Evolutionary conservation across 805 yeast species (phyloP).

Genomic region (Candida adriatica): DNA sequence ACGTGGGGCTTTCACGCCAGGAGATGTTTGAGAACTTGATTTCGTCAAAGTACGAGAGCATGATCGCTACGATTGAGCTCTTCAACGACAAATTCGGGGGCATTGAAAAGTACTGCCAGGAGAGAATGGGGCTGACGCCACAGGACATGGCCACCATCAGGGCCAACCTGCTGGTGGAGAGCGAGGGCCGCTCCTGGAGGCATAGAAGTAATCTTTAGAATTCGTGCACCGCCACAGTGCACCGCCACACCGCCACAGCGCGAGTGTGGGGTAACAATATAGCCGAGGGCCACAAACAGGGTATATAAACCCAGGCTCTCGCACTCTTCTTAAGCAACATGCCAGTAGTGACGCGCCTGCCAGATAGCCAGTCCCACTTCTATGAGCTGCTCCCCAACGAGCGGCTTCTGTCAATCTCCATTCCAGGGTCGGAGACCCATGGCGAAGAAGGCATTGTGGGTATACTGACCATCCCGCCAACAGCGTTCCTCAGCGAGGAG

Average conservation of each 20-base stretch:
- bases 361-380: not conserved
- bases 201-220: too few species aligned
- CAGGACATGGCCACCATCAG: slow-evolving; percentile 36
- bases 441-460: slow-evolving; percentile 29
- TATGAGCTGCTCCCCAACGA: slow-evolving; percentile 20
- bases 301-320: too few species aligned
- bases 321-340: too few species aligned
- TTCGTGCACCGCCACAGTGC: too few species aligned
- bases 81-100: slow-evolving; percentile 50
- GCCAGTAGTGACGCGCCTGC: not conserved
- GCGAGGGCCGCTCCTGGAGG: too few species aligned
- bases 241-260: too few species aligned
- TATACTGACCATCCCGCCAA: slow-evolving; percentile 29
- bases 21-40: slow-evolving; percentile 56
- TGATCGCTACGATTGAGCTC: slow-evolving; percentile 55
- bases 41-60: slow-evolving; percentile 60
- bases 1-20: slow-evolving; percentile 18
- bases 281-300: not conserved
- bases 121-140: slow-evolving; percentile 36
- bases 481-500: slow-evolving; percentile 16
- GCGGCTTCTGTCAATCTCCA: slow-evolving; percentile 19
- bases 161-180: slow-evolving; percentile 26
- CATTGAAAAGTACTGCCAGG: slow-evolving; percentile 38
- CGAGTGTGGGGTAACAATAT: slow-evolving; percentile 1
- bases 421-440: slow-evolving; percentile 20